phyloP scores from a whole-genome alignment of 2,329 filamentous ascomycete species.

The Periglandula ipomoeae region DNA sequence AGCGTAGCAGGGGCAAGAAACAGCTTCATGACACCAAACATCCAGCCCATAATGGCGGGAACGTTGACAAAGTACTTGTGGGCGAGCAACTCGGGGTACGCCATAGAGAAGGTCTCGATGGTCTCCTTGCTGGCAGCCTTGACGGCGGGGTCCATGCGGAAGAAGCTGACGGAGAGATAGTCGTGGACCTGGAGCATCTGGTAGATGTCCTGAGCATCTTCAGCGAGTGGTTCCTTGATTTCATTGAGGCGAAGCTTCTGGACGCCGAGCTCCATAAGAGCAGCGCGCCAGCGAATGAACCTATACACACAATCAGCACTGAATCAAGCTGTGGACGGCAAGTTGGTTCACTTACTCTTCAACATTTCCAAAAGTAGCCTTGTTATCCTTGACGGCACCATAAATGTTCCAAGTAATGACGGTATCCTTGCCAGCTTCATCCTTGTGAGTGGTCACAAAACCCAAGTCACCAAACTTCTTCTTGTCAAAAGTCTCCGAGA shows the following conservation, averaged over 20 bases:
- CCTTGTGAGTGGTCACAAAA: slow-evolving; percentile 65
- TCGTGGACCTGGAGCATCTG: slow-evolving; percentile 91
- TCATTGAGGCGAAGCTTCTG: slow-evolving; percentile 60
- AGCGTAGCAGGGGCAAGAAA: slow-evolving; percentile 65
- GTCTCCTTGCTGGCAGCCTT: slow-evolving; percentile 71
- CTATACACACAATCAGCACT: slow-evolving; percentile 31
- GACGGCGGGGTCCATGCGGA: slow-evolving; percentile 69
- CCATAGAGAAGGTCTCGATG: slow-evolving; percentile 69
- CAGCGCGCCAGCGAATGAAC: slow-evolving; percentile 83
- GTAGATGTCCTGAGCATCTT: slow-evolving; percentile 71
- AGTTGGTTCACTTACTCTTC: slow-evolving; percentile 60
- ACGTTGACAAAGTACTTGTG: slow-evolving; percentile 97
- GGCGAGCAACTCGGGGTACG: slow-evolving; percentile 76
- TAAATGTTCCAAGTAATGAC: slow-evolving; percentile 92
- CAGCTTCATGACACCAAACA: slow-evolving; percentile 66
- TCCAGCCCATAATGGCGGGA: slow-evolving; percentile 82
- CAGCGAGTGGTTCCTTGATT: slow-evolving; percentile 62
- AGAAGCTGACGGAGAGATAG: slow-evolving; percentile 79
- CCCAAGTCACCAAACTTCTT: slow-evolving; percentile 70
- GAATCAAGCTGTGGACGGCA: too few relatives aligned
- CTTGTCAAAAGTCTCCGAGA: slow-evolving; percentile 54
- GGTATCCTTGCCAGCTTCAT: slow-evolving; percentile 43
- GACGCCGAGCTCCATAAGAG: slow-evolving; percentile 81
- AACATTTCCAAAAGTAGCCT: slow-evolving; percentile 75
- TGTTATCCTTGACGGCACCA: slow-evolving; percentile 72